These are phyloP conservation scores for Aegle marmelos DNA, from an alignment of 345 rosid species.

Conservation along the genomic window DNA sequence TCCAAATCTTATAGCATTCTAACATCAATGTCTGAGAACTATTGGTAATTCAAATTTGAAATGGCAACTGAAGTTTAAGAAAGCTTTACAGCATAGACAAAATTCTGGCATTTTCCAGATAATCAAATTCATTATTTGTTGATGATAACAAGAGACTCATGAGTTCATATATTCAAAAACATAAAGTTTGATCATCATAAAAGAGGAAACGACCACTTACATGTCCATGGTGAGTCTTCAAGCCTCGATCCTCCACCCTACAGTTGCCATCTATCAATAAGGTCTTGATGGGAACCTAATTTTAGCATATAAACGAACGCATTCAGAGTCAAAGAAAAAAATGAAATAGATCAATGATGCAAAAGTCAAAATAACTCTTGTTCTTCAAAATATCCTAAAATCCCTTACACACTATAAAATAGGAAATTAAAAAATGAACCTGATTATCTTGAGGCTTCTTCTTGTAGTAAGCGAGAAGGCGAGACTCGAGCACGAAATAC, in stretches of 20 bases:
- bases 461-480: constrained; percentile 97
- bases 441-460: constrained; percentile 90
- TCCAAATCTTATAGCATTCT: neutral
- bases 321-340: neutral
- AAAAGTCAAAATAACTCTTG: neutral
- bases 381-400: constrained; percentile 1
- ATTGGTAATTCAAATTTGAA: neutral
- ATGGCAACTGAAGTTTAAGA: neutral
- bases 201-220: constrained; percentile 43
- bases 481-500: constrained; percentile 87
- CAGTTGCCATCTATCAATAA: constrained; percentile 91
- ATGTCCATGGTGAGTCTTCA: constrained; percentile 97
- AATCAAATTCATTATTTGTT: neutral
- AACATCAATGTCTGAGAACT: neutral
- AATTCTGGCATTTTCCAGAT: neutral
- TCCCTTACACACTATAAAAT: neutral
- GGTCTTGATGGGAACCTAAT: constrained; percentile 96
- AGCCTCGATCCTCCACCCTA: constrained; percentile 98
- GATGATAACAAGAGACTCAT: neutral
- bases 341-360: neutral
- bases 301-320: constrained; percentile 14
- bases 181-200: neutral
- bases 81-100: neutral
- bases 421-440: constrained; percentile 33
- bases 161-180: neutral